These are phyloP conservation scores for Leptomonas seymouri DNA, from an alignment of 208 protist genomes.

Conservation along the genomic window DNA sequence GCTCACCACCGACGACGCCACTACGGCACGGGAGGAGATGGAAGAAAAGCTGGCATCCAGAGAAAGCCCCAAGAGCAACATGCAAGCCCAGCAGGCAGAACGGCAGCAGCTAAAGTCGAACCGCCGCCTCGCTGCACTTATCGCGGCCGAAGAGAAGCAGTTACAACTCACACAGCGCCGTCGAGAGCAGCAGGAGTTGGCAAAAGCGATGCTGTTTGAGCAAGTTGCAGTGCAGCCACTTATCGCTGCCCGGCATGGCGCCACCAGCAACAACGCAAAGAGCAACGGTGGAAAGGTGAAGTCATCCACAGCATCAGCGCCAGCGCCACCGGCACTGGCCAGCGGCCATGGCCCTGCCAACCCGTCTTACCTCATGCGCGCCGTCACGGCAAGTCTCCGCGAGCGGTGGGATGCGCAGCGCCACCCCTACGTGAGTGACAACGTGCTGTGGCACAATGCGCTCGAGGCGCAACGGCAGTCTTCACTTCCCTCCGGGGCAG, in stretches of 20 bases:
- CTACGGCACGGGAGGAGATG: not conserved
- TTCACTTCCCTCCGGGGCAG: not conserved
- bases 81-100: not conserved
- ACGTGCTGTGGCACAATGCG: constrained; percentile 29
- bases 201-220: constrained; percentile 30
- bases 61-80: not conserved
- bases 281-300: no score
- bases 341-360: constrained; percentile 10
- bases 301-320: not conserved
- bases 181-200: constrained; percentile 26
- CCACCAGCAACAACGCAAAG: not conserved
- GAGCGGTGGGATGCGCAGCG: constrained; percentile 52
- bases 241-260: not conserved
- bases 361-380: constrained; percentile 23
- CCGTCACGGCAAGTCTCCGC: constrained; percentile 40
- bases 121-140: constrained; percentile 15
- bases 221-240: constrained; percentile 29
- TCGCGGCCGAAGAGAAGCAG: constrained; percentile 22
- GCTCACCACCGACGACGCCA: not conserved
- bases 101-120: constrained; percentile 12
- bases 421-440: constrained; percentile 26
- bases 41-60: not conserved
- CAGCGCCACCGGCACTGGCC: no score
- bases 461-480: constrained; percentile 33
- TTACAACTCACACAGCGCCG: constrained; percentile 11